These are phyloP conservation scores for Macrotyloma uniflorum DNA, from an alignment of 306 rosid species.

Conservation along the genomic window DNA sequence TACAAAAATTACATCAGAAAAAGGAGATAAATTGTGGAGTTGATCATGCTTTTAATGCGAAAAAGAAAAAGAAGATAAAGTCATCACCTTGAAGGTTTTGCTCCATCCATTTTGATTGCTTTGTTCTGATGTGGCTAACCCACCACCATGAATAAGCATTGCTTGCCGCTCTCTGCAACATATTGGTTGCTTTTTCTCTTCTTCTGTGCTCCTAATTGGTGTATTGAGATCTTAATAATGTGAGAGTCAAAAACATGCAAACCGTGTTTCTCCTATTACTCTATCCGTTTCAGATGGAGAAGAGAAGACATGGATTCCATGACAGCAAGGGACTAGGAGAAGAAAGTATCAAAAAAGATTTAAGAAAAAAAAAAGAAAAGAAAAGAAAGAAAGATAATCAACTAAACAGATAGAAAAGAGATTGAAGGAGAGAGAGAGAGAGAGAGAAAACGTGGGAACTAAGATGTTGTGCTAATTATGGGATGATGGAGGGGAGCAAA, in stretches of 20 bases:
- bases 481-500: slow-evolving; percentile 90
- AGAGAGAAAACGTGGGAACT: slow-evolving; percentile 49
- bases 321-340: slow-evolving; percentile 28
- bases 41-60: not conserved
- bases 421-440: slow-evolving; percentile 38
- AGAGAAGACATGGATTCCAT: slow-evolving; percentile 57
- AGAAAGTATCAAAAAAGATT: slow-evolving; percentile 2
- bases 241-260: slow-evolving; percentile 45
- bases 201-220: not conserved
- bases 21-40: not conserved
- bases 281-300: slow-evolving; percentile 31
- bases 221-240: slow-evolving; percentile 29
- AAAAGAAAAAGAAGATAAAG: not conserved
- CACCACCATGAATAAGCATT: slow-evolving; percentile 99
- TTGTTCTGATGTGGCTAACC: slow-evolving; percentile 98
- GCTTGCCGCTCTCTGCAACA: slow-evolving; percentile 99
- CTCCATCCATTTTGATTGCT: slow-evolving; percentile 99
- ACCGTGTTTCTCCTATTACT: slow-evolving; percentile 35
- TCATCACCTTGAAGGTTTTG: slow-evolving; percentile 81
- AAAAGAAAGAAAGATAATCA: slow-evolving; percentile 1
- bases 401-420: slow-evolving; percentile 16
- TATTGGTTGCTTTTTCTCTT: slow-evolving; percentile 24
- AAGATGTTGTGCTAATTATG: slow-evolving; percentile 56
- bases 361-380: slow-evolving; percentile 3
- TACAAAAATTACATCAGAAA: not conserved